Evolutionary conservation across 108 stramenopile genomes (phyloP), one percentile per base, ranked within the genome.

Genomic region (Skeletonema grethae): DNA sequence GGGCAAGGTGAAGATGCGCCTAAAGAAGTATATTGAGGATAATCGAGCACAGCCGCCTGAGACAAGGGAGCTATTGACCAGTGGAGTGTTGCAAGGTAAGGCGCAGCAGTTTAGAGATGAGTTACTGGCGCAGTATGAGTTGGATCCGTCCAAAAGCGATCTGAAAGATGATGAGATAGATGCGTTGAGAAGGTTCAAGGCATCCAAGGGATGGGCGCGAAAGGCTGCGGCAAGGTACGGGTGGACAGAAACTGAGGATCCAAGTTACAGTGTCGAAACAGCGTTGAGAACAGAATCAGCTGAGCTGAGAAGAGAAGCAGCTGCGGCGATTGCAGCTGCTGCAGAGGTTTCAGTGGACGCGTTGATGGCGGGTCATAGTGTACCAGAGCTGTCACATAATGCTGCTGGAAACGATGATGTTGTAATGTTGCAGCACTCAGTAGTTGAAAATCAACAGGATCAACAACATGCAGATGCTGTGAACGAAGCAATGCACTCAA

Each of bases 181-280:
- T 3, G 64, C 64, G 12, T 38, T 77, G 5, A n/a, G 20, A 34
- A 60, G 30, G 41, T 77, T 77, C 64, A 77, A 70, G 61, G 76
- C 76, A 1, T 65, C 63, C n/a, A 70, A 45, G 31, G 65, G 68
- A 11, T 77, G 76, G 76, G 56, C 70, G n/a, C 76, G 76, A 16
- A 69, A 70, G 50, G 45, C 56, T 11, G 69, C 76, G 18, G 48
- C 50, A 28, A 77, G 60, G 53, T 70, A 65, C 30, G 55, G 63
- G 18, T 70, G 69, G 58, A 59, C 45, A 20, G 48, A 50, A 7
- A 22, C n/a, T 12, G 48, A 50, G 48, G 48, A 50, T 41, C 39
- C 39, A 15, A 41, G 3, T 15, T 41, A 41, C 13, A 7, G 39
- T 41, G 39, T 41, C 15, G 39, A 12, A 41, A 13, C 39, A 41